These are phyloP conservation scores for Musa beccarii DNA, from an alignment of 176 grass and related monocot species.

Conservation along the genomic window DNA sequence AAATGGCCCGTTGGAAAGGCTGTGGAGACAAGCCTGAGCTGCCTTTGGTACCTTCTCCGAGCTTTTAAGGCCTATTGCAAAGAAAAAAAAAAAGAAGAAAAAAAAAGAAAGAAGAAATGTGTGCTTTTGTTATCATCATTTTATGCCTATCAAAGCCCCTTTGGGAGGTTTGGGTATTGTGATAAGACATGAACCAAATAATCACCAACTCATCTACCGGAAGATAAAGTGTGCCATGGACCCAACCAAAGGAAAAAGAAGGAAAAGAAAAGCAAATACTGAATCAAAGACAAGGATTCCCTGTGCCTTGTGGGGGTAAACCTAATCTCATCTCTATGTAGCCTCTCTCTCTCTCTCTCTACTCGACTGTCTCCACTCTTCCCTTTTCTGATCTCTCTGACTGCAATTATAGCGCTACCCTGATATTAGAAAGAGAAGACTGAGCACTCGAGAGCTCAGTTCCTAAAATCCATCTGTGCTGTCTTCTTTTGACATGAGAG, in stretches of 20 bases:
- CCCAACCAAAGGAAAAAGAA: background rate
- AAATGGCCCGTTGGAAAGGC: background rate
- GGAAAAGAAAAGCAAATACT: background rate
- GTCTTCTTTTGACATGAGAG: conserved; percentile 14
- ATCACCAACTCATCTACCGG: background rate
- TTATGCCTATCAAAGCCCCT: background rate
- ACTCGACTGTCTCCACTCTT: background rate
- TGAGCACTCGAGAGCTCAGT: conserved; percentile 2
- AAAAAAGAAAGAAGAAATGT: conserved; percentile 9
- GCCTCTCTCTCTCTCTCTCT: background rate
- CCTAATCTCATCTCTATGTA: background rate
- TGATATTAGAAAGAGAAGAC: conserved; percentile 8
- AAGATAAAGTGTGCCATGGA: background rate
- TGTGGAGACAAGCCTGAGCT: background rate
- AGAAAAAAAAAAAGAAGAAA: background rate
- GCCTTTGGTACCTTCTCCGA: background rate
- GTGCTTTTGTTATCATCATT: background rate
- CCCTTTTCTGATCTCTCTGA: background rate
- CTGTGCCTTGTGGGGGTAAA: background rate
- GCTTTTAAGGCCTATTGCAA: conserved; percentile 4
- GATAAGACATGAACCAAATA: background rate
- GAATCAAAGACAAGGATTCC: background rate
- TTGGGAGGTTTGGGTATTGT: background rate
- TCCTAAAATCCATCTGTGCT: conserved; percentile 7
- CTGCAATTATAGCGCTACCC: conserved; percentile 10